Evolutionary conservation across 2,329 filamentous ascomycete species (phyloP), one percentile per base, ranked within the genome.

Genomic region (Aspergillus texensis): DNA sequence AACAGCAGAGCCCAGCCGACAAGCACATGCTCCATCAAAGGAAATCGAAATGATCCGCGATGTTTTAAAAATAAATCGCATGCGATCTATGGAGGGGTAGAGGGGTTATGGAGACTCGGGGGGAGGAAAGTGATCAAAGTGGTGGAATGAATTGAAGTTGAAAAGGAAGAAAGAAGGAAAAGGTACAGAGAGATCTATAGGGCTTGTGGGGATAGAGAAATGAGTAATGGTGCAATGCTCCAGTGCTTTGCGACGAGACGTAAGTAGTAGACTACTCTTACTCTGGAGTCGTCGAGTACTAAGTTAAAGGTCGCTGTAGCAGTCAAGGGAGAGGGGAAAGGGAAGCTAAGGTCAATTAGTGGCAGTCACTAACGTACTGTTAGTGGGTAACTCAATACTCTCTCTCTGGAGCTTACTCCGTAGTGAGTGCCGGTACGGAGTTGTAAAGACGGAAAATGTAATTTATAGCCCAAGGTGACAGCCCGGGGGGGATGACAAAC

Each of bases 1-100:
- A 64, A 39, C 50, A 67, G 45, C 36, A 58, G 48, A 52, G 41
- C 41, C 58, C 53, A 48, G 60, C 24, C 45, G 56, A 54, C 57
- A 58, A 52, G 64, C 58, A 64, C 67, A 68, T 66, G 66, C 65
- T 68, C 63, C 60, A 52, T 34, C 34, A 58, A 45, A n/a, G 34
- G 46, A 58, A 26, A 54, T 32, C 26, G 21, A 26, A 41, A 39
- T 26, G 16, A 36, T 39, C 52, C 52, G 52, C 21, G 32, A 39
- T 55, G 32, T 21, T 39, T 53, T 21, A 16, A 24, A 39, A 39
- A 53, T 24, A 36, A 41, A 41, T 41, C 16, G 32, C 32, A 45
- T 54, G 45, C 30, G n/a, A 57, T 55, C 52, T 55, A 54, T 39
- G 34, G 54, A 53, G 60, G 57, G 43, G 60, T 48, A 53, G 45